phyloP scores from a whole-genome alignment of 331 rosid species.

The Ulmus americana region DNA sequence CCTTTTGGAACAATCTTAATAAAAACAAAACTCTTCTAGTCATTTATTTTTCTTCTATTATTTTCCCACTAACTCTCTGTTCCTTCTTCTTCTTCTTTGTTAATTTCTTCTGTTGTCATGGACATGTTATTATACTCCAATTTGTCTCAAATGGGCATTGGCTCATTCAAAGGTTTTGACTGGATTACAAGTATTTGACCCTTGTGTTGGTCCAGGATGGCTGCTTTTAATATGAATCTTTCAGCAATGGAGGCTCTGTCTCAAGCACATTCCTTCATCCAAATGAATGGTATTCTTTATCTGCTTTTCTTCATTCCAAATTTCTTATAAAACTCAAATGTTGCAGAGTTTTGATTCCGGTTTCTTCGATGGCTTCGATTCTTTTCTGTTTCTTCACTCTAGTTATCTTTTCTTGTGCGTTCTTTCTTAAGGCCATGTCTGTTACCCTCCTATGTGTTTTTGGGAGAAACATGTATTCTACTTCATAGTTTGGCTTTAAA shows the following conservation, averaged over 20 bases:
- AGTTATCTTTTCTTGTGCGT: not conserved
- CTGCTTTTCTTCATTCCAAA: not conserved
- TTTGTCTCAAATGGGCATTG: constrained; percentile 13
- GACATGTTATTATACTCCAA: not conserved
- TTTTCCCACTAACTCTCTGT: not conserved
- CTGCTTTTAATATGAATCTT: not conserved
- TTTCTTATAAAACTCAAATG: not conserved
- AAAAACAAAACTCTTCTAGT: not conserved
- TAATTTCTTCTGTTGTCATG: not conserved
- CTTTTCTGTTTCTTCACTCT: not conserved
- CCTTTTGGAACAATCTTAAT: not conserved
- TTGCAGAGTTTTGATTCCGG: not conserved
- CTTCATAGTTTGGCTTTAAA: not conserved
- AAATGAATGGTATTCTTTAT: constrained; percentile 2
- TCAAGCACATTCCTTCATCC: not conserved
- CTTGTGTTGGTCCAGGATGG: constrained; percentile 15
- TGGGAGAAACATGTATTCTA: too few relatives aligned
- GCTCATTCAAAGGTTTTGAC: constrained; percentile 20
- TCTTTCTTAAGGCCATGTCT: not conserved
- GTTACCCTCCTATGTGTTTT: too few relatives aligned
- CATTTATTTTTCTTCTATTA: constrained; percentile 1
- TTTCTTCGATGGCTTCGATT: not conserved
- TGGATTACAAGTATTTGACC: constrained; percentile 17
- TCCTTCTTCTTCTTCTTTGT: not conserved
- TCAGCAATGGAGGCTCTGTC: not conserved